Percentiles rank a stretch among this genome's conserved stretches.
Conservation (phyloP, 2,329 filamentous ascomycete genomes). For the Trichoderma koningiopsis region DNA sequence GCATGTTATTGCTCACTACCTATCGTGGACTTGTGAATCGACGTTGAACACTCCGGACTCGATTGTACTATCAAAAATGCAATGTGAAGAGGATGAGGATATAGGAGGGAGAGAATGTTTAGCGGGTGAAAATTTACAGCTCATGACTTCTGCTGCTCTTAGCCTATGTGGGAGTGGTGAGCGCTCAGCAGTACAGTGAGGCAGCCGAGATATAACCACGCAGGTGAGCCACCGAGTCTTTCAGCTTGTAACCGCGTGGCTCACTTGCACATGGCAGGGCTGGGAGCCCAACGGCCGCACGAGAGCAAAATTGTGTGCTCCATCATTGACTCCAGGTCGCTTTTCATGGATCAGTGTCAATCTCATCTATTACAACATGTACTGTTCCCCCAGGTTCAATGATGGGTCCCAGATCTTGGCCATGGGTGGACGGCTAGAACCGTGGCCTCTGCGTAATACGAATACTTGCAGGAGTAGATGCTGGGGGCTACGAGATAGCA, state of each 20-base stretch:
- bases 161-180: neutral
- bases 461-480: neutral
- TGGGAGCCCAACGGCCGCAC: neutral
- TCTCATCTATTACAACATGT: neutral
- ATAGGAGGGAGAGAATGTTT: neutral
- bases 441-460: neutral
- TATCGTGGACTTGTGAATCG: neutral
- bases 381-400: neutral
- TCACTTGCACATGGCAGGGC: neutral
- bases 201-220: neutral
- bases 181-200: neutral
- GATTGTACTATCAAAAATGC: neutral
- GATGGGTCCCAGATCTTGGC: neutral
- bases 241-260: neutral
- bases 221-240: neutral
- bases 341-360: conserved; percentile 7
- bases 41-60: neutral
- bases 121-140: neutral
- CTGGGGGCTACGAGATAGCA: neutral
- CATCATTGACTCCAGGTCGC: neutral
- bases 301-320: neutral
- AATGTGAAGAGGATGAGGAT: neutral
- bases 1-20: neutral
- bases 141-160: neutral
- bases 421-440: neutral